Evolutionary conservation across 768 basidiomycete species (phyloP).

Genomic region (Tulasnella sp.): DNA sequence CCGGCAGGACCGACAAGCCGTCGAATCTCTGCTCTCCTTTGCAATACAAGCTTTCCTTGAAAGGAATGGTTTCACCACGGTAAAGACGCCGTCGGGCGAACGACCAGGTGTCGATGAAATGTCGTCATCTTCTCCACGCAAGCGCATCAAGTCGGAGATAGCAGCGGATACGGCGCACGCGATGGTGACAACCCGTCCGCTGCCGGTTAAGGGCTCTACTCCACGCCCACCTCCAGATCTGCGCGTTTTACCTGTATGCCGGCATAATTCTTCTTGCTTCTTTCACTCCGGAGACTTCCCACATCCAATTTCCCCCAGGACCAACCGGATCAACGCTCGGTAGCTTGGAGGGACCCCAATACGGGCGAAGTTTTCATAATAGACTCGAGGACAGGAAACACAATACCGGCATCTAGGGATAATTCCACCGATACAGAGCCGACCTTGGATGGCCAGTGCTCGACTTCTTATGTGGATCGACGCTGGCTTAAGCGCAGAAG

Average conservation of each 20-base stretch:
- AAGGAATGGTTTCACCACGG: conserved; percentile 44
- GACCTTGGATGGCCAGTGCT: neutral
- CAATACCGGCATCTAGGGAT: neutral
- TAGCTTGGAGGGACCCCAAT: conserved; percentile 57
- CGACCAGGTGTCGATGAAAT: neutral
- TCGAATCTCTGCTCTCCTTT: conserved; percentile 54
- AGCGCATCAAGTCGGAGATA: conserved; percentile 18
- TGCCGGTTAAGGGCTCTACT: neutral
- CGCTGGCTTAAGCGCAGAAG: conserved; percentile 21
- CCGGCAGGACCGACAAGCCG: conserved; percentile 54
- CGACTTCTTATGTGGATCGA: conserved; percentile 9
- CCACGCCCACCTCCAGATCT: conserved; percentile 1
- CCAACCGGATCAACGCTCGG: neutral
- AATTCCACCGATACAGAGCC: neutral
- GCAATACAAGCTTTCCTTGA: conserved; percentile 59
- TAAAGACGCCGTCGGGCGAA: neutral
- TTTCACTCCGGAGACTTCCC: neutral
- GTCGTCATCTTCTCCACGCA: conserved; percentile 10
- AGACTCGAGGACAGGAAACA: conserved; percentile 56
- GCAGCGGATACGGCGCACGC: conserved; percentile 1
- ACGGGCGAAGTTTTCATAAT: conserved; percentile 58
- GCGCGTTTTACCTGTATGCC: neutral
- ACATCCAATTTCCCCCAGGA: neutral
- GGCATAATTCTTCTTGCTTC: conserved; percentile 10
- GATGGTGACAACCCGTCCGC: neutral